Evolutionary conservation across 1,284 basidiomycete species (phyloP), one percentile per base, ranked within the genome.

Genomic region (Trichosporon sp.): DNA sequence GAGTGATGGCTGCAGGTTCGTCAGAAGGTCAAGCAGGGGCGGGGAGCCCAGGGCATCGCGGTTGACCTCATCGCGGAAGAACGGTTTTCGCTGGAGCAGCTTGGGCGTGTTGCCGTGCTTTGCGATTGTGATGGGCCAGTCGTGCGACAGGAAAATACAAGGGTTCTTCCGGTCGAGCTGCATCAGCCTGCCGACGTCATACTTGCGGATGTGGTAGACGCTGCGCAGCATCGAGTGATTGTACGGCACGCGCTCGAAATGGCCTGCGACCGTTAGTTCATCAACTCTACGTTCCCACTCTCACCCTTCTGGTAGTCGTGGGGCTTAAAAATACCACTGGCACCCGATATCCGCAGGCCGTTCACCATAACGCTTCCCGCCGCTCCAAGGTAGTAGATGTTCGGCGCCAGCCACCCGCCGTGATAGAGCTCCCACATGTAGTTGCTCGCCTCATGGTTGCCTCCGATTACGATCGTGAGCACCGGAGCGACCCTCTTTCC

Each of bases 381-480:
- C 73, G 91, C 90, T 0, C 97, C 97, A 4, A 99, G 88, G 81
- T 93, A 99, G 85, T 98, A 99, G 69, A 99, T 97, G 80, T 97
- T 96, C 1, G 93, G 93, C 0, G 97, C 97, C 14, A 98, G 84
- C 96, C 94, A 97, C 16, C 95, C 94, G 37, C 95, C 94, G 77
- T 97, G 92, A 81, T 94, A 96, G 91, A 98, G 85, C 81, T 99
- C 97, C 91, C 93, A 96, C 86, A 99, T 88, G 82, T 98, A 98
- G 79, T 95, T 97, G 69, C 93, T 96, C 3, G 94, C 94, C 84
- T 99, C 96, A 81, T 99, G 96, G 80, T 99, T 99, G 4, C 97
- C 97, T 21, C 97, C 97, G 78, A 99, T 97, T 67, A 98, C 90
- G 38, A 99, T 86, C 0, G 97, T 99, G 78, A 98, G 85, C 5